Percentiles rank a stretch among this genome's conserved stretches.
Conservation (phyloP, 768 basidiomycete species). For the Chlorophyllum brunneum region DNA sequence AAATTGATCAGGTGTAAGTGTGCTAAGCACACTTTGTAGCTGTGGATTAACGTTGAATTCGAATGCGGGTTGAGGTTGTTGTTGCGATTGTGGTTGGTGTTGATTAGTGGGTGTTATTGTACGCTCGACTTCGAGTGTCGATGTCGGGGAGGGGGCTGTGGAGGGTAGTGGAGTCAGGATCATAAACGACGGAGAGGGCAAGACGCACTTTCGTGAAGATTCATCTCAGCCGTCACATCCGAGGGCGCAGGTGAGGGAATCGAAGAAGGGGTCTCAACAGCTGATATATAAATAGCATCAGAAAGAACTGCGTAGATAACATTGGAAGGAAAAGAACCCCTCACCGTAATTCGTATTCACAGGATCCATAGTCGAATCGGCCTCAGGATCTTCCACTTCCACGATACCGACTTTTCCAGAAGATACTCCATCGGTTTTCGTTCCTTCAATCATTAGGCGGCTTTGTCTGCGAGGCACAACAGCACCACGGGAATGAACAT, state of each 20-base stretch:
- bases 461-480: constrained; percentile 48
- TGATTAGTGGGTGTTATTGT: constrained; percentile 21
- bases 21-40: too few relatives aligned
- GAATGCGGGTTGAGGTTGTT: too few relatives aligned
- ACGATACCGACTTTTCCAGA: constrained; percentile 25
- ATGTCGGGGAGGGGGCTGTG: constrained; percentile 1
- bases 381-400: constrained; percentile 21
- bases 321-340: constrained; percentile 16
- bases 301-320: neutral
- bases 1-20: constrained; percentile 43
- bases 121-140: constrained; percentile 16
- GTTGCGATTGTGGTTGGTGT: constrained; percentile 31
- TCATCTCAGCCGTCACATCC: constrained; percentile 23
- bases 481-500: constrained; percentile 27
- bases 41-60: too few relatives aligned
- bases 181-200: neutral
- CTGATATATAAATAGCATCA: constrained; percentile 23
- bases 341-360: constrained; percentile 5
- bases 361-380: neutral
- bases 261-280: constrained; percentile 44
- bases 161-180: constrained; percentile 10
- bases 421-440: constrained; percentile 29
- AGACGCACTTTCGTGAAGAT: neutral
- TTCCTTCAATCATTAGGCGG: constrained; percentile 67
- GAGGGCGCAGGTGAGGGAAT: constrained; percentile 33